Conservation (phyloP, 257 asterid genomes). For the Perilla frutescens region DNA sequence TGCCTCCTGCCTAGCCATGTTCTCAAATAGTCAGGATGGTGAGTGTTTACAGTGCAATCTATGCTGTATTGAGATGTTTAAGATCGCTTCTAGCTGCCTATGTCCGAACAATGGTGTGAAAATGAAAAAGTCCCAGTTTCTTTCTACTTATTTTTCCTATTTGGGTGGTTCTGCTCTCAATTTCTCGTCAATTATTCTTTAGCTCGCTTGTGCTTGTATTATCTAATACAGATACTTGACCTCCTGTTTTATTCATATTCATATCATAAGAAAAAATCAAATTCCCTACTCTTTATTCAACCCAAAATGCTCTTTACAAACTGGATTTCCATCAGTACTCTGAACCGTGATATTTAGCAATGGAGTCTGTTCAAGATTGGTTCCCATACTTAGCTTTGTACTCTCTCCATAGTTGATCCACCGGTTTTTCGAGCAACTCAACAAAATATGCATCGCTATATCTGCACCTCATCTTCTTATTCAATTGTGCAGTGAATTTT, state of each 20-base stretch:
- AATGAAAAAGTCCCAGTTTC: conserved; percentile 10
- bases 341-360: not conserved
- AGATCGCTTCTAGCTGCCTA: not conserved
- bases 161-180: not conserved
- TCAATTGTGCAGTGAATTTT: conserved; percentile 8
- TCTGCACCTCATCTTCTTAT: conserved; percentile 22
- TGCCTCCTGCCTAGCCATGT: not conserved
- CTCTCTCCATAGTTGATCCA: conserved; percentile 54
- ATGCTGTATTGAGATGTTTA: not conserved
- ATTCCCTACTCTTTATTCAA: not conserved
- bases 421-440: conserved; percentile 43
- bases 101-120: not conserved
- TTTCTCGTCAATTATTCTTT: not conserved
- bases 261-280: not conserved
- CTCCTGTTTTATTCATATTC: not conserved
- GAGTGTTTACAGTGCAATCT: not conserved
- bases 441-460: conserved; percentile 33
- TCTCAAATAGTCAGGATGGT: not conserved
- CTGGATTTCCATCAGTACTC: not conserved
- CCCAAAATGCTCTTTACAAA: not conserved
- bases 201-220: not conserved
- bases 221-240: not conserved
- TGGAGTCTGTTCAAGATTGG: not conserved
- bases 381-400: conserved; percentile 45
- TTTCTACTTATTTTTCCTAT: not conserved